Evolutionary conservation across 1,284 basidiomycete genomes (phyloP), one percentile per base, ranked within the genome.

Genomic region (Prillingera fragicola): DNA sequence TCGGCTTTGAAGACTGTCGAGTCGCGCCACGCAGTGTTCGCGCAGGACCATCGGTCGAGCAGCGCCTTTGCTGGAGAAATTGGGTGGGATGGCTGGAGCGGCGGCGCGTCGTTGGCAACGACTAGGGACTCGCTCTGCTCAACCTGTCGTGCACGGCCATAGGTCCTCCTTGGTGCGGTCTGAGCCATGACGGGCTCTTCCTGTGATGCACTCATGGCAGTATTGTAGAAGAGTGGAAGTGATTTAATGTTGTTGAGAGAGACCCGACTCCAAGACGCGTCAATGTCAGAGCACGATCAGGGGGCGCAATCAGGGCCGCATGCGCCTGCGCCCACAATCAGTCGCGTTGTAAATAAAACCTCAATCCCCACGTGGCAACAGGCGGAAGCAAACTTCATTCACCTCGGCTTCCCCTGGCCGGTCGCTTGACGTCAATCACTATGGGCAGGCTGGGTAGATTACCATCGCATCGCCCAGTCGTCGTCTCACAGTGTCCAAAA

Each of bases 391-490:
- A 28, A 40, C 45, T 24, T 40, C 33, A 19, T 40, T n/a, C n/a
- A n/a, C n/a, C n/a, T n/a, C n/a, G n/a, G n/a, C n/a, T 23, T 12
- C 21, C n/a, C 24, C 26, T 36, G n/a, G 41, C 40, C 8, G 25
- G 17, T 37, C 27, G 7, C 22, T 38, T 15, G 21, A 29, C 34
- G n/a, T 15, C 25, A 23, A 18, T 34, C 40, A 21, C 17, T 21
- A 6, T 37, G 33, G 15, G 46, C 29, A 14, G 23, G 40, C 32
- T 33, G 9, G 22, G 12, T 19, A 29, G 14, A 24, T 17, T 35
- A 28, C 41, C 41, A 37, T 15, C 35, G 27, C 27, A 44, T 41
- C 42, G 41, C 40, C 7, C 25, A 22, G 12, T 48, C 41, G 38
- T 36, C 50, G 31, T 18, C 25, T 26, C 35, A 48, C 36, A 24